These are phyloP conservation scores for Ophiobolus disseminans DNA, from an alignment of 2,329 filamentous ascomycete species.

Conservation along the genomic window DNA sequence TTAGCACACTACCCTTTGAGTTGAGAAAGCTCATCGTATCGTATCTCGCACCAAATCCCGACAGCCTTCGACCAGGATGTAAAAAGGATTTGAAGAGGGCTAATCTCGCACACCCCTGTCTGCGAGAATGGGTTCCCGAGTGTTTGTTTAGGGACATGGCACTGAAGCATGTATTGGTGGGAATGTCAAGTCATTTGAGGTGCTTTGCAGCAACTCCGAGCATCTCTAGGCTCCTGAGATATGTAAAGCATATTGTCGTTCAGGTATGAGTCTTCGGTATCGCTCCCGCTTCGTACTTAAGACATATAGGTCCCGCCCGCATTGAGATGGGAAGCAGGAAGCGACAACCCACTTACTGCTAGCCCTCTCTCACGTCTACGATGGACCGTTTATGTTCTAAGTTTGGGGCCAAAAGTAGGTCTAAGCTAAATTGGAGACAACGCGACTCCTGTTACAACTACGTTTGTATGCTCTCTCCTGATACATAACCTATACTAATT, in stretches of 20 bases:
- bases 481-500: too few species aligned
- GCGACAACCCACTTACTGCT: conserved; percentile 6
- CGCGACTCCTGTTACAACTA: conserved; percentile 14
- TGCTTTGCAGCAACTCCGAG: conserved; percentile 7
- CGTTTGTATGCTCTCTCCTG: too few species aligned
- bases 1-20: conserved; percentile 24
- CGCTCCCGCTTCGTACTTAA: neutral
- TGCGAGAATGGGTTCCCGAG: conserved; percentile 23
- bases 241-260: conserved; percentile 17
- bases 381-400: conserved; percentile 9
- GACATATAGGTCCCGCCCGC: conserved; percentile 20
- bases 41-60: conserved; percentile 9
- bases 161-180: conserved; percentile 15
- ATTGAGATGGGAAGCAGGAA: conserved; percentile 17
- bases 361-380: conserved; percentile 11
- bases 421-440: conserved; percentile 8
- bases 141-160: conserved; percentile 26
- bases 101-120: conserved; percentile 21
- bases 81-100: conserved; percentile 24
- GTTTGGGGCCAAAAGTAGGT: neutral
- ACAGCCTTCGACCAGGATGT: conserved; percentile 8
- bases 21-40: conserved; percentile 22
- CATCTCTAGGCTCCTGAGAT: conserved; percentile 6
- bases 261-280: conserved; percentile 6
- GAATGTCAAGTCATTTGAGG: conserved; percentile 17